Base-by-base conservation (phyloP, 306 rosid species). In the Hippophae rhamnoides region DNA sequence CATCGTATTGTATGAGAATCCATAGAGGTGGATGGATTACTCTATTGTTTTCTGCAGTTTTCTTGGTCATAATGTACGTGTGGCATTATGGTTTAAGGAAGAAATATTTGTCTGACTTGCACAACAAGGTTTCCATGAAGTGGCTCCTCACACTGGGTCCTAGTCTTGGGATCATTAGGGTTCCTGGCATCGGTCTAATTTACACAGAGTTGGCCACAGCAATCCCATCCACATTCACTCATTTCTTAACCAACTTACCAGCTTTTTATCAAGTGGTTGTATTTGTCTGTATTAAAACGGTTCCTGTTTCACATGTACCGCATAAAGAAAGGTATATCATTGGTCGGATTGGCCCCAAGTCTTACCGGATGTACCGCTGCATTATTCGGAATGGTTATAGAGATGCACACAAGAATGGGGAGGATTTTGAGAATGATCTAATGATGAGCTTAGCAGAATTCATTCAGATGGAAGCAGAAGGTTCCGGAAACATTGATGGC, bases 391-490 rank as follows among this genome's bases (percentile, higher is more conserved):
- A 84, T 75, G 97, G 99, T 48, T 86, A 86, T 74, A 93, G 82
- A 68, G 95, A 88, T 47, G 74, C 76, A 41, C 73, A 69, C 56
- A 80, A 43, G 58, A 68, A 65, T 41, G 94, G 79, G 48, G 82
- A 69, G 46, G 94, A 93, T 75, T 88, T 86, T 66, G 99, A 93
- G 76, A 88, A 78, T 72, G 89, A 84, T 46, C 72, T 88, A 60
- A 86, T 93, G 69, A 87, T 88, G 92, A 93, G 94, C 80, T 77
- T 88, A 70, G 89, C 89, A 25, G 96, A 88, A 74, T 88, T 84
- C 82, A 84, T 88, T 74, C 97, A 89, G 72, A 68, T 89, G 82
- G 97, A 89, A 74, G 84, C 97, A 12, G 97, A 86, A 69, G 92
- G 97, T 63, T 78, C 65, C 54, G 80, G 79, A 59, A 71, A 72